These are phyloP conservation scores for Rhodosporidiobolus odoratus DNA, from an alignment of 768 basidiomycete genomes.

Conservation along the genomic window DNA sequence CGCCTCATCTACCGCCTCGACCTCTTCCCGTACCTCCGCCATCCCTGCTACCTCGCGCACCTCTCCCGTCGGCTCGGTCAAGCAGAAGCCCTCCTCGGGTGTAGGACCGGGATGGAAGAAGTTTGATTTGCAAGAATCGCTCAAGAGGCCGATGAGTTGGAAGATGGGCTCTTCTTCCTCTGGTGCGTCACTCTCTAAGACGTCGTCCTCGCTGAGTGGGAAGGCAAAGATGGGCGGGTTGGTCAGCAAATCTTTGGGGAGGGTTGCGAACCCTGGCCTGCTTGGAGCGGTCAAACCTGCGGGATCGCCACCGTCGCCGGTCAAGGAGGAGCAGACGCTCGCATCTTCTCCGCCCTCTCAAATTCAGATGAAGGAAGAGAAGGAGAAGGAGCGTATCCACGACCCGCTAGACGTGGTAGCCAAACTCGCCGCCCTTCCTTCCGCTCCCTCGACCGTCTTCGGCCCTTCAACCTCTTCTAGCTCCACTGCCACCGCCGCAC, in stretches of 20 bases:
- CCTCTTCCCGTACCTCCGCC: conserved; percentile 1
- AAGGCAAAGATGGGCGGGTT: neutral
- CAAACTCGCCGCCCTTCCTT: neutral
- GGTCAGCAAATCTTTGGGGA: neutral
- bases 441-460: neutral
- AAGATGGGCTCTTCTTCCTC: neutral
- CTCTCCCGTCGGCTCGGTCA: neutral
- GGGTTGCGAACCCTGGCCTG: conserved; percentile 8
- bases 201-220: neutral
- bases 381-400: neutral
- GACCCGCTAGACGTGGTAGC: neutral
- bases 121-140: conserved; percentile 25
- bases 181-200: neutral
- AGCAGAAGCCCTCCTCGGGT: conserved; percentile 3
- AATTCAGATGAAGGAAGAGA: no score
- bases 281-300: conserved; percentile 1
- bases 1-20: conserved; percentile 22
- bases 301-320: neutral
- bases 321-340: neutral
- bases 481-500: neutral
- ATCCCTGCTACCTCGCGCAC: neutral
- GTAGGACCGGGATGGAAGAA: no score
- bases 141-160: conserved; percentile 21
- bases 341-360: no score
- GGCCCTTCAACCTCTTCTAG: neutral